Base-by-base conservation (phyloP, 1,139 yeast genomes). In the Candida smagusa region DNA sequence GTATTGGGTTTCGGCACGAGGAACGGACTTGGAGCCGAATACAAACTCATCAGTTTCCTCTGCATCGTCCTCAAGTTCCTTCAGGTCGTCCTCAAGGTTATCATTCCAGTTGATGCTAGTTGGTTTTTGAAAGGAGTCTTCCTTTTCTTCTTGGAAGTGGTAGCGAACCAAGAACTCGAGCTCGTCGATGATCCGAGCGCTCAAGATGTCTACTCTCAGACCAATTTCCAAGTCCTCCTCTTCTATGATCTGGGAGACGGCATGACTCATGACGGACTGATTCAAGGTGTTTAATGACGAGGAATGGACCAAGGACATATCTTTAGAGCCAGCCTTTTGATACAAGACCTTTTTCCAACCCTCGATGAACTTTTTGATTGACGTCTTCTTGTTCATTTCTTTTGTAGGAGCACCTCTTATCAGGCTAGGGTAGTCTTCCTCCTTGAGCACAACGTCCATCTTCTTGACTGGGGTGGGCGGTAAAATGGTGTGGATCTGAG, bases 161-260 rank as follows among this genome's bases (percentile, higher is more conserved):
- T 56, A 64, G 16, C 72, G 43, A 23, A 71, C 65, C 37, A 71
- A 58, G 41, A 53, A 69, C 45, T 76, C 77, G 44, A 86, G 75
- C 55, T 88, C 95, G 48, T 84, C 87, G 30, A 86, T 74, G 2
- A 87, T 83, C 47, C 94, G 67, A 2, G 94, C 92, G 55, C 94
- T 82, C 40, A 88, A 63, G 9, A 85, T 67, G 59, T 88, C 97
- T 38, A 83, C 73, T 46, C 82, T 72, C 3, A 68, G 68, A 5
- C 71, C 70, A 12, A 67, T 57, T 11, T 45, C 34, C 13, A 53
- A 53, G 5, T 44, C 47, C 9, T 44, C 42, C 16, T 43, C 49
- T 24, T 39, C 37, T 19, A 35, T 22, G 9, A 35, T 32, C 13
- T 31, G 35, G 6, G 37, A n/a, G 2, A 34, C 25, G 9, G 45